phyloP scores from a whole-genome alignment of 192 early-diverging fungal genomes.

The Linnemannia schmuckeri region DNA sequence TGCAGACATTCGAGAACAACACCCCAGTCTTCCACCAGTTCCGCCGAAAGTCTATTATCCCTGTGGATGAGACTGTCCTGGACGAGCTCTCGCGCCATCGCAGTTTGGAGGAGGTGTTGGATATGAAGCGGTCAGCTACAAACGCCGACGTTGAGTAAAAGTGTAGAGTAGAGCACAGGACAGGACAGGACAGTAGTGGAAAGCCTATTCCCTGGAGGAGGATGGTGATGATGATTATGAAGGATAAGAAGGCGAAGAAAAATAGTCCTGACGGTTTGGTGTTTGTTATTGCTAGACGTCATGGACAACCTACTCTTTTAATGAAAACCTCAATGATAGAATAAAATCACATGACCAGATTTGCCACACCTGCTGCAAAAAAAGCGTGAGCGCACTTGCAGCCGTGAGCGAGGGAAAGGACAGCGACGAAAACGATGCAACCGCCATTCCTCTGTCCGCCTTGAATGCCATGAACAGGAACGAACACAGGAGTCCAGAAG shows the following conservation, averaged over 20 bases:
- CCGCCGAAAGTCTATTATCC: conserved; percentile 74
- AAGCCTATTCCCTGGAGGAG: background rate
- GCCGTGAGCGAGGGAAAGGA: background rate
- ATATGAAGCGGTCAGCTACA: conserved; percentile 38
- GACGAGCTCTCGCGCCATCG: conserved; percentile 68
- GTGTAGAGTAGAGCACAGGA: background rate
- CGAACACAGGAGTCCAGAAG: conserved; percentile 21
- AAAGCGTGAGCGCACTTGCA: background rate
- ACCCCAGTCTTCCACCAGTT: conserved; percentile 63
- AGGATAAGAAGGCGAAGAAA: background rate
- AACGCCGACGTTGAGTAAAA: conserved; percentile 16
- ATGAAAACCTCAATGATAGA: conserved; percentile 7
- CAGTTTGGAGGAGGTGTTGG: conserved; percentile 69
- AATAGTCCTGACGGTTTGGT: background rate
- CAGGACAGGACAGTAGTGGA: background rate
- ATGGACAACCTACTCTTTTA: background rate
- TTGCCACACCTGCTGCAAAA: background rate
- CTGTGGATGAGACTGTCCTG: conserved; percentile 73
- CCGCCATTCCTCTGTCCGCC: background rate
- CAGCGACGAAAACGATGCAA: background rate
- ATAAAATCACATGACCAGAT: conserved; percentile 12
- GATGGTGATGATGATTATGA: background rate
- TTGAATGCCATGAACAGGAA: conserved; percentile 39
- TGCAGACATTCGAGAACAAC: conserved; percentile 63
- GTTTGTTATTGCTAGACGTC: background rate